Evolutionary conservation across 495 filamentous ascomycete species (phyloP), one percentile per base, ranked within the genome.

Genomic region (Annulohypoxylon stygium): DNA sequence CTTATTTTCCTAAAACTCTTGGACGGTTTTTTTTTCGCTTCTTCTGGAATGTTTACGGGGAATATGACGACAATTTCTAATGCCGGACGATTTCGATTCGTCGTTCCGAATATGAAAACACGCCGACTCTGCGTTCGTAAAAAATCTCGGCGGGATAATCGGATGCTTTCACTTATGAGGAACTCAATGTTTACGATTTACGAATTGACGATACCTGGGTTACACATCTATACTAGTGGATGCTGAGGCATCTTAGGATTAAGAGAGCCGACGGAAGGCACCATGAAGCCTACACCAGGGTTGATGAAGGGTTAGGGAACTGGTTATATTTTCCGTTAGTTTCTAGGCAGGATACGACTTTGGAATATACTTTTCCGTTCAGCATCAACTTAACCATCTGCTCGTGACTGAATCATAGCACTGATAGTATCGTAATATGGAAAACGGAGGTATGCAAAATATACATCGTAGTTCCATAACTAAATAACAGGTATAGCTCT

Each of bases 401-500:
- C 20, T 23, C 20, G 20, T 23, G 20, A 23, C 20, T 23, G 1
- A 23, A 23, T 23, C 0, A 23, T 23, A 41, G 8, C 37, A 12
- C 12, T 3, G 10, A 41, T 41, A 11, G 8, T 20, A 48, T 48
- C 43, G 11, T 48, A 2, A 4, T 5, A 48, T 48, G 43, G 43
- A 48, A 48, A 20, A 48, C 18, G 4, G n/a, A 18, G 9, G 12
- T 7, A 16, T 43, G 43, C 18, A 54, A 11, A 54, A 54, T 54
- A 10, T 54, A n/a, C 23, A 61, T 65, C 20, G 37, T 61, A 37
- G 16, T 65, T 69, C 36, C 60, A 36, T 58, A 47, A 67, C 64
- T 67, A 71, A 66, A 57, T 36, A 57, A 11, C 14, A 34, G 33
- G 39, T 63, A 59, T 47, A 58, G 34, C 50, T 63, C 69, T 67